phyloP scores from a whole-genome alignment of 768 basidiomycete genomes.

The Vararia minispora region DNA sequence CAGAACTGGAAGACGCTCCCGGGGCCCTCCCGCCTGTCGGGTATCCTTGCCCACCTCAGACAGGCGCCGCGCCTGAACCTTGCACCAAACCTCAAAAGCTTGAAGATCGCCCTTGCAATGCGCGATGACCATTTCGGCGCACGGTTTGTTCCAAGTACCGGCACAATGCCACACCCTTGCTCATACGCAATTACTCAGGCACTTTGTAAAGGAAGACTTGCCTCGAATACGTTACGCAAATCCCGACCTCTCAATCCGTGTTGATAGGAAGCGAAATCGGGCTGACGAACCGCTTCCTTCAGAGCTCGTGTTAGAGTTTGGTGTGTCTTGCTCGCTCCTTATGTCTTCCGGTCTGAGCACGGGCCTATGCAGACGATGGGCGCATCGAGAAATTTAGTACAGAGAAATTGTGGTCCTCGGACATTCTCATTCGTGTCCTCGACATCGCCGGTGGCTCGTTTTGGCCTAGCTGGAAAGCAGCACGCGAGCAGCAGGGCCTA shows the following conservation, averaged over 20 bases:
- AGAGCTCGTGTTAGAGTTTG: conserved; percentile 47
- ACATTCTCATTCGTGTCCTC: conserved; percentile 63
- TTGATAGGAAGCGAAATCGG: conserved; percentile 43
- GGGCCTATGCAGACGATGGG: conserved; percentile 36
- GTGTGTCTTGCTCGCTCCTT: conserved; percentile 31
- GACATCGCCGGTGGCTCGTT: conserved; percentile 46
- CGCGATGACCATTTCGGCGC: conserved; percentile 69
- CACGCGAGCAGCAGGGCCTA: conserved; percentile 33
- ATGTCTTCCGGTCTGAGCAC: neutral
- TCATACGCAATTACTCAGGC: conserved; percentile 26
- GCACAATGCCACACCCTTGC: neutral
- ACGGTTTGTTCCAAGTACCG: conserved; percentile 31
- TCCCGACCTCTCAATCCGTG: conserved; percentile 49
- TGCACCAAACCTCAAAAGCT: conserved; percentile 29
- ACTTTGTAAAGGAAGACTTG: conserved; percentile 72
- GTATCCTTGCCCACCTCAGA: conserved; percentile 40
- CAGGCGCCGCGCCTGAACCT: conserved; percentile 40
- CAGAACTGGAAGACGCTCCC: conserved; percentile 21
- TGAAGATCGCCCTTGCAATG: conserved; percentile 46
- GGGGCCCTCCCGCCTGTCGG: conserved; percentile 46
- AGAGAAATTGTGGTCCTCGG: conserved; percentile 57
- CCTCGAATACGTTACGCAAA: conserved; percentile 73
- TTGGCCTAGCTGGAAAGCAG: conserved; percentile 46
- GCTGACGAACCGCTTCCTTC: conserved; percentile 47
- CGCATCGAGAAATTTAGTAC: conserved; percentile 36